Evolutionary conservation across 2,329 filamentous ascomycete species (phyloP).

Genomic region (Coleophoma eucalyptorum): DNA sequence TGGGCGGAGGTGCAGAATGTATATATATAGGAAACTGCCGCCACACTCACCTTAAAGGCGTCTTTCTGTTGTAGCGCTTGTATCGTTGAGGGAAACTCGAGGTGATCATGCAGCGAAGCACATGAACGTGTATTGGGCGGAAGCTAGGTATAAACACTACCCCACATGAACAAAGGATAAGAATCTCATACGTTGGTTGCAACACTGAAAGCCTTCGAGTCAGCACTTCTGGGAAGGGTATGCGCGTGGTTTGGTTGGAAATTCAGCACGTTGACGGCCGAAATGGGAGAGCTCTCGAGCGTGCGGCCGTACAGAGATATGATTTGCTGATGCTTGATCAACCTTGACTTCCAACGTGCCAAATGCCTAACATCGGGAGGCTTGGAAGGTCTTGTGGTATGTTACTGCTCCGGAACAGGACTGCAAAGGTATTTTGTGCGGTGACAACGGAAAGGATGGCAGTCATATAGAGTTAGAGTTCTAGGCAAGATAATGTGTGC

Average conservation of each 20-base stretch:
- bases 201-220: background rate
- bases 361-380: too few species aligned
- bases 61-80: background rate
- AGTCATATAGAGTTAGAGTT: too few species aligned
- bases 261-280: background rate
- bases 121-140: background rate
- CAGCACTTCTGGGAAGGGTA: background rate
- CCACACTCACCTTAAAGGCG: background rate
- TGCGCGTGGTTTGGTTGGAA: background rate
- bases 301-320: background rate
- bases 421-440: too few species aligned
- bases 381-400: too few species aligned
- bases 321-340: background rate
- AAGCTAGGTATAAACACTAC: background rate
- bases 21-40: too few species aligned
- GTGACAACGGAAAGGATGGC: too few species aligned
- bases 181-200: background rate
- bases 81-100: background rate
- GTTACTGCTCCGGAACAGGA: too few species aligned
- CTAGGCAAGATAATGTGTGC: too few species aligned
- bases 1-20: too few species aligned
- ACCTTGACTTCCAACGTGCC: too few species aligned
- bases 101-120: background rate
- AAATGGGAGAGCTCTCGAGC: background rate
- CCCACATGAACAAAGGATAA: background rate